Percentiles rank a stretch among this genome's conserved stretches.
Evolutionary conservation across 2,329 filamentous ascomycete genomes (phyloP).

Genomic region (Pezicula rhizophila): DNA sequence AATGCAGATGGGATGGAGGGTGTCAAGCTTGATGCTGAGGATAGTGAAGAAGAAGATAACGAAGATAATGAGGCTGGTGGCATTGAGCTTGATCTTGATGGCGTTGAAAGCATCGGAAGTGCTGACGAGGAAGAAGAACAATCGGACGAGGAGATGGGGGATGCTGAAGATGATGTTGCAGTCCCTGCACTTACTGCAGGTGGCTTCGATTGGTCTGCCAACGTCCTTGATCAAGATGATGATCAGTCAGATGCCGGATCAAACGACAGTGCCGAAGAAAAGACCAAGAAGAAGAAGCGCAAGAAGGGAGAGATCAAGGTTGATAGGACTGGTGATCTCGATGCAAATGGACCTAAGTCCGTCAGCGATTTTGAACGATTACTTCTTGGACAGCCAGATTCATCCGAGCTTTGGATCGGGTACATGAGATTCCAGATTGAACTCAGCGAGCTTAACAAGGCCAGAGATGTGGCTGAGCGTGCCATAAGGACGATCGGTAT

Average conservation of each 20-base stretch:
- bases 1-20: conserved; percentile 39
- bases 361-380: conserved; percentile 90
- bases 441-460: conserved; percentile 80
- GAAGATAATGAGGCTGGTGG: conserved; percentile 35
- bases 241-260: conserved; percentile 37
- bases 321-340: conserved; percentile 87
- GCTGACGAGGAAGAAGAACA: conserved; percentile 19
- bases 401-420: conserved; percentile 87
- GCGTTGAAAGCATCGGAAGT: conserved; percentile 36
- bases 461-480: conserved; percentile 82
- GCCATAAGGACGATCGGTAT: conserved; percentile 89
- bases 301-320: conserved; percentile 73
- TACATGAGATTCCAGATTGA: conserved; percentile 99
- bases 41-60: conserved; percentile 29
- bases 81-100: conserved; percentile 25
- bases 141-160: conserved; percentile 27
- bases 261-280: conserved; percentile 32
- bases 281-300: conserved; percentile 65
- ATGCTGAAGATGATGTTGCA: conserved; percentile 20
- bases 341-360: conserved; percentile 81
- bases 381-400: conserved; percentile 85
- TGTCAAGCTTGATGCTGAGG: conserved; percentile 25
- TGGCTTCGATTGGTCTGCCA: conserved; percentile 84
- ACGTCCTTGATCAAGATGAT: conserved; percentile 51
- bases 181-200: conserved; percentile 58